Conservation (phyloP, 2,329 filamentous ascomycete genomes). For the Aspergillus fructus region DNA sequence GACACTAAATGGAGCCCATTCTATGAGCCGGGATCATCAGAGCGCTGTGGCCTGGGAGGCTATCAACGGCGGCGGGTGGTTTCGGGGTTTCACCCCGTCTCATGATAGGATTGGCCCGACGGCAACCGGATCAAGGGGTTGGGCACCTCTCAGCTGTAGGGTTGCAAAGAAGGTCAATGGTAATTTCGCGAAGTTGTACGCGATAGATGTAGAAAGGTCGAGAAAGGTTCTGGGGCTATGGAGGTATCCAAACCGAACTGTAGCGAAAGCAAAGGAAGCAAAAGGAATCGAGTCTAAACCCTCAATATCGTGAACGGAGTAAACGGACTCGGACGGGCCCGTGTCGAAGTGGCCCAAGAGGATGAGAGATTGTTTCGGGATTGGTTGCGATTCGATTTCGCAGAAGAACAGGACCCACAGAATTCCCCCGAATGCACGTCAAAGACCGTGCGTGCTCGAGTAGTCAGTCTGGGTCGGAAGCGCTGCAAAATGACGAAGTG, state of each 20-base stretch:
- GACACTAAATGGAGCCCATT: not conserved
- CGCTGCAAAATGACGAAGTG: not conserved
- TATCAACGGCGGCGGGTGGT: conserved; percentile 10
- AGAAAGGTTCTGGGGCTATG: not conserved
- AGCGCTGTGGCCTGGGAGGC: not conserved
- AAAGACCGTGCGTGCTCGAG: not conserved
- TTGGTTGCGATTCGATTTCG: not conserved
- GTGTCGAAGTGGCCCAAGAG: not conserved
- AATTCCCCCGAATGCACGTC: conserved; percentile 11
- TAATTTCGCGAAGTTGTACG: no score
- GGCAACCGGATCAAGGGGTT: not conserved
- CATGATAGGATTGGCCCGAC: conserved; percentile 7
- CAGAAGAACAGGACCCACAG: conserved; percentile 8
- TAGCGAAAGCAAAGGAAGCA: conserved; percentile 6
- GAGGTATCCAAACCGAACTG: not conserved
- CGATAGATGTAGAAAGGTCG: not conserved
- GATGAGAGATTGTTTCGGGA: not conserved
- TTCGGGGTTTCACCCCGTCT: conserved; percentile 4
- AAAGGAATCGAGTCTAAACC: not conserved
- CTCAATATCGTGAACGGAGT: not conserved
- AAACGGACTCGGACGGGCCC: not conserved
- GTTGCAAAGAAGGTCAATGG: not conserved
- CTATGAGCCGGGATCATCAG: not conserved
- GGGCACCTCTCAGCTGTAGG: not conserved
- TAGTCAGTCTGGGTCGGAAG: not conserved